Evolutionary conservation across 2,329 filamentous ascomycete species (phyloP), one percentile per base, ranked within the genome.

Genomic region (Claviceps capensis): DNA sequence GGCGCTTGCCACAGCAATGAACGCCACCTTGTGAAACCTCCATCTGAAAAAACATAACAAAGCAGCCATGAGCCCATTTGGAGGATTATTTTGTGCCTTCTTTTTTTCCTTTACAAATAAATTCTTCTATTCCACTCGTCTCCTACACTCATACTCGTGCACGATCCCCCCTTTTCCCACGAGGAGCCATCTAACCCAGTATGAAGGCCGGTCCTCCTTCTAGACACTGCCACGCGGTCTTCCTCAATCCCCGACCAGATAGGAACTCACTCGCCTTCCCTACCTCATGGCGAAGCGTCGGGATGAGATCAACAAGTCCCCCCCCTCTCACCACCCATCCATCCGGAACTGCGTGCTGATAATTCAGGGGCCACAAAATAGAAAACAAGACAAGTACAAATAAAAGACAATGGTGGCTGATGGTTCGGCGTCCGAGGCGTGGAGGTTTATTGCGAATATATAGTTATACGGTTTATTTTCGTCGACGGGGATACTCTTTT

Each of bases 401-500:
- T 5, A 13, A 44, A 44, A 44, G 16, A 23, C 23, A 16, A 22
- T 16, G 16, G 16, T 44, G 42, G 42, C 42, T 44, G 14, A 23
- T 44, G 23, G 42, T 44, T 44, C 26, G 26, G 23, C 23, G 42
- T 44, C 42, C 19, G 42, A 19, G 23, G 11, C 26, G 8, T 30
- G 19, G 42, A 19, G 42, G 42, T 43, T 44, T 44, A 30, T 23
- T 14, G 42, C 22, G 42, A 44, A 44, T 16, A 26, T 22, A 23
- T 23, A 14, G 53, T 55, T 53, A 54, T 53, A 51, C 56, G 57
- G 52, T 48, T 55, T 56, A 52, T 52, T 62, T 57, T 26, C 42
- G 17, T 22, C 5, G 47, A 36, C 7, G 42, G 17, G 14, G 11
- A 11, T 16, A 7, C 57, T 53, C 51, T 58, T 89, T 87, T 95